Evolutionary conservation across 495 filamentous ascomycete species (phyloP).

Genomic region (Aspergillus heteromorphus): DNA sequence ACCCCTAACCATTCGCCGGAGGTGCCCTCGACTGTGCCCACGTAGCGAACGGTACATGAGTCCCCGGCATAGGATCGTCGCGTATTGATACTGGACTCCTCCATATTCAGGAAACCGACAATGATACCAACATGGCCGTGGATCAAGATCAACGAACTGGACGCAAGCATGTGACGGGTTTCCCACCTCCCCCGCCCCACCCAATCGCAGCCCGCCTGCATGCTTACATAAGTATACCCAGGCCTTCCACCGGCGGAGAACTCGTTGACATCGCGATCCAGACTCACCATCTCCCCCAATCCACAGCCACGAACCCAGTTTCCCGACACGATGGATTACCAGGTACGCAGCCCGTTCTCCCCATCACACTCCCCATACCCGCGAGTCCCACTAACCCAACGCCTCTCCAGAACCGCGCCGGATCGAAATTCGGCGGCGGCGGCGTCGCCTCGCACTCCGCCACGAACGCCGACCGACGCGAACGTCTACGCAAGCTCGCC

Average conservation of each 20-base stretch:
- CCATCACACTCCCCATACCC: too few relatives aligned
- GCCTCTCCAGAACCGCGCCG: constrained; percentile 78
- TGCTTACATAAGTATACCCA: constrained; percentile 27
- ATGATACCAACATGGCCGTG: background rate
- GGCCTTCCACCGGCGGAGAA: constrained; percentile 5
- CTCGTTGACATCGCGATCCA: constrained; percentile 13
- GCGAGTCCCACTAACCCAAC: constrained; percentile 9
- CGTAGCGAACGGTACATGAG: constrained; percentile 78
- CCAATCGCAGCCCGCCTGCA: constrained; percentile 7
- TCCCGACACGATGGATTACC: constrained; percentile 50
- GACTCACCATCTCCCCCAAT: constrained; percentile 5
- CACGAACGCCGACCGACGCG: constrained; percentile 93
- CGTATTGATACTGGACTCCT: constrained; percentile 51
- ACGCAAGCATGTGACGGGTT: background rate
- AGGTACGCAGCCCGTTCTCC: constrained; percentile 32
- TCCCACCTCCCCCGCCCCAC: constrained; percentile 6
- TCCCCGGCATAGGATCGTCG: constrained; percentile 70
- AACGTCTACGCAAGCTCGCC: constrained; percentile 94
- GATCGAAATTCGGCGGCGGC: constrained; percentile 96
- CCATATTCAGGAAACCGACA: constrained; percentile 3
- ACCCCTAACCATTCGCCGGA: constrained; percentile 85
- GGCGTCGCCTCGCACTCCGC: constrained; percentile 90
- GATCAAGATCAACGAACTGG: background rate
- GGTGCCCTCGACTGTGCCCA: constrained; percentile 71
- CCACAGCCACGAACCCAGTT: background rate